A percentile compares a stretch with the other conserved stretches of the same genome.
Conservation (phyloP, 345 rosid genomes). For the Linum usitatissimum region DNA sequence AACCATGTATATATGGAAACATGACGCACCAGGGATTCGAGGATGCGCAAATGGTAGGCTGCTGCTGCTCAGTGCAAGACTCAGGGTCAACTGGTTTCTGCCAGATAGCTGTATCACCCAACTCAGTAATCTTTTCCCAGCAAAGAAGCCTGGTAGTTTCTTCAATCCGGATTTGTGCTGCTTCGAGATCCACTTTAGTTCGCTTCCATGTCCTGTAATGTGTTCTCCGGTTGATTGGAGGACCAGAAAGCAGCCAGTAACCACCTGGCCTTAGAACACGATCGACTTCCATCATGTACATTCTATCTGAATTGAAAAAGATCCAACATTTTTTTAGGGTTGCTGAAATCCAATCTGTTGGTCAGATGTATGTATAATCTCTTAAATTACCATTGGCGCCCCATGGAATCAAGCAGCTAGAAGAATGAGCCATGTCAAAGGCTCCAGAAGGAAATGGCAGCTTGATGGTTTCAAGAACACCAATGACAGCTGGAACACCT, state of each 20-base stretch:
- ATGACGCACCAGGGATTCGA: background rate
- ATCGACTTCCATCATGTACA: constrained; percentile 2
- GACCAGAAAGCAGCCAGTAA: constrained; percentile 2
- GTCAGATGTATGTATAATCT: background rate
- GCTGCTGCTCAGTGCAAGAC: background rate
- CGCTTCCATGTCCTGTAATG: background rate
- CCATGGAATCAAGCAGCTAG: constrained; percentile 3
- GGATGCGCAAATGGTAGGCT: background rate
- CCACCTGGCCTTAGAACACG: constrained; percentile 5
- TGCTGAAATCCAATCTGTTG: too few species aligned
- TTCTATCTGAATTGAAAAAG: background rate
- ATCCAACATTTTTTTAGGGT: background rate
- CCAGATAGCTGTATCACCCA: background rate
- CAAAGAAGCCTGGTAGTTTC: background rate
- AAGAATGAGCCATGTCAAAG: constrained; percentile 1
- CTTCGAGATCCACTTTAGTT: background rate
- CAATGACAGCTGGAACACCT: constrained; percentile 1
- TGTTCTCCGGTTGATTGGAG: background rate
- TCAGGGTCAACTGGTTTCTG: background rate
- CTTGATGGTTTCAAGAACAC: constrained; percentile 2
- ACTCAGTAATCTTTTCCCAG: background rate
- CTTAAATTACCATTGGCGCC: constrained; percentile 3
- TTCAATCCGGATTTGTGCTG: background rate
- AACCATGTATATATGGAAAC: background rate
- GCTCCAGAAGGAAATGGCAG: constrained; percentile 3